Base-by-base conservation (phyloP, 495 filamentous ascomycete species). In the Xylaria cubensis region DNA sequence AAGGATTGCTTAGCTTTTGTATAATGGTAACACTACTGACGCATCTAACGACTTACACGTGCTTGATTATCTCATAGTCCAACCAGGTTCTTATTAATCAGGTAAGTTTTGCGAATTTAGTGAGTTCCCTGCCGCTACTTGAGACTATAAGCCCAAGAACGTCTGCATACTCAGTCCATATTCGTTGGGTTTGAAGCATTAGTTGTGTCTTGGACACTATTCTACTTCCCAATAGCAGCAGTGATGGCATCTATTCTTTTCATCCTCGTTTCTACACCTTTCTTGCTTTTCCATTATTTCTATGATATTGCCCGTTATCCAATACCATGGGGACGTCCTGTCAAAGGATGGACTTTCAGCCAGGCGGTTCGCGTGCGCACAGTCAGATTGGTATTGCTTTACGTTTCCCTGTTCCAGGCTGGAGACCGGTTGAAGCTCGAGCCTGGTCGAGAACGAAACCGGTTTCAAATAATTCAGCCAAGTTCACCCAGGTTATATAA, bases 261-360 rank as follows among this genome's bases (percentile, higher is more conserved):
- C 55, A 36, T 62, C 36, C 56, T 69, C n/a, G 12, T 69, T 6
- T 36, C 44, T 26, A 69, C 70, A 9, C 75, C 75, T 9, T 69
- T 74, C 21, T 46, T 77, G 4, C 73, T 77, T 46, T 15, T 46
- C 2, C 53, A 62, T 55, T 74, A 73, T 51, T 15, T 66, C 15
- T 29, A 73, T 32, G 72, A 73, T 64, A 36, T 75, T 6, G 24
- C 64, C 21, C 29, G 68, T 15, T 67, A 26, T 29, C 26, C 73
- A 5, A 3, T 62, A 19, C 75, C 73, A 15, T 56, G 46, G 66
- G 64, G 41, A 21, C 73, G 75, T 4, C 75, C 75, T 0, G 55
- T 64, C 0, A 53, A 39, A 62, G 64, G 58, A 42, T 72, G 69
- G 69, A 58, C 50, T 42, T 5, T 72, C 13, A 72, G 36, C 29